Base-by-base conservation (phyloP, 2,329 filamentous ascomycete species). In the Cadophora luteo-olivacea region DNA sequence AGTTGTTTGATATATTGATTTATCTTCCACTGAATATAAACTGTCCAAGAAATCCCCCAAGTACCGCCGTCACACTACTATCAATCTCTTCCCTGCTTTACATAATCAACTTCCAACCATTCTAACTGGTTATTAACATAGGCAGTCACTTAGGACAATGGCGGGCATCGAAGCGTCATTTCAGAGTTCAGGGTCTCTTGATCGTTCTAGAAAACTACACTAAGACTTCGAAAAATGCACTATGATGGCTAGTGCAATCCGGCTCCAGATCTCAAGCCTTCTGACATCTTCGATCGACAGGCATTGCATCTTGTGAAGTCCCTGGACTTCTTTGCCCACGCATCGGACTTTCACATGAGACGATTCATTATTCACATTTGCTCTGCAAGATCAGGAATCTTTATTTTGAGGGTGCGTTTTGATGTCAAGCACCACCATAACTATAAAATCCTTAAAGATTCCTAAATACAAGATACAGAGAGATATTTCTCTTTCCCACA, bases 121-220 rank as follows among this genome's bases (percentile, higher is more conserved):
- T 29, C 14, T 48, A 48, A 61, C 36, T 61, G 58, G 58, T 24
- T 61, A 38, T 61, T 7, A 38, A 9, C 5, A 6, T 29, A 19
- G n/a, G 6, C 41, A 61, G n/a, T 16, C 29, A 61, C 19, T 22
- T 24, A 32, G 48, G 19, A 9, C 41, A 29, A 29, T 29, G 22
- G 38, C 22, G 33, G 32, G 38, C 4, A n/a, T 48, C 41, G n/a
- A 61, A 36, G n/a, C 62, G 67, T 68, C 67, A 65, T 68, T 8
- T 29, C 25, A 65, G 45, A 33, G 19, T 67, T 58, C 22, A 65
- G 65, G 64, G 66, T 65, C 68, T 55, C 41, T 61, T 19, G 14
- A 6, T 48, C 5, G 45, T 22, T 49, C 60, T 48, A 58, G 8
- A 65, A 29, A 22, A 41, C 36, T 4, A 11, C 25, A 33, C 52